Base-by-base conservation (phyloP, 2,329 filamentous ascomycete genomes). In the Fusarium sp. region DNA sequence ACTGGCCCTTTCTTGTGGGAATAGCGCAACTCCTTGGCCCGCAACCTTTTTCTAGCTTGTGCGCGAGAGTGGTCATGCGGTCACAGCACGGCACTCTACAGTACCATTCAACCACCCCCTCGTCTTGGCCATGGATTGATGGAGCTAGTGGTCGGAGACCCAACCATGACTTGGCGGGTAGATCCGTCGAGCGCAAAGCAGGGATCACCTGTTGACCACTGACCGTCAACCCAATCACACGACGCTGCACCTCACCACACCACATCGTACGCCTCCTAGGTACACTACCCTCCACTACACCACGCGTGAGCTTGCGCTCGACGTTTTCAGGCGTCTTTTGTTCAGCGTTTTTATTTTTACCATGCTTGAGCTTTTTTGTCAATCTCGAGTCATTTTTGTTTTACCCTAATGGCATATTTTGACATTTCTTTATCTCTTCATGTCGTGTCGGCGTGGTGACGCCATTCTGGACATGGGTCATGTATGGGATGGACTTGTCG, bases 141-240 rank as follows among this genome's bases (percentile, higher is more conserved):
- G 56, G 51, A 63, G 32, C 58, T 67, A 63, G 68, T 42, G 44
- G 45, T 24, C 48, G 20, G 38, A 51, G 34, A 46, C 51, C 70
- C 62, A 72, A 72, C 67, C 68, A 67, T 36, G 42, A 58, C 56
- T 65, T 61, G 67, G 65, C 71, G 71, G 71, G 69, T 73, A 73
- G 71, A 73, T 73, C 71, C 71, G 71, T 54, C 46, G 42, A 66
- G 61, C 58, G 45, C 50, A 62, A 69, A 68, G 47, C 59, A 71
- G 56, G 67, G 64, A 63, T 68, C 52, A 48, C 50, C 46, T 62
- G 51, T 46, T 19, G 56, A 40, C 40, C 43, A 49, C 20, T 56
- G 36, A 17, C 28, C 48, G 40, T 14, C 21, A 49, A 39, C 28
- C 42, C 53, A 65, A 64, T 65, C 53, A 64, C 24, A n/a, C 30